Evolutionary conservation across 306 rosid genomes (phyloP).

Genomic region (Alnus glutinosa): DNA sequence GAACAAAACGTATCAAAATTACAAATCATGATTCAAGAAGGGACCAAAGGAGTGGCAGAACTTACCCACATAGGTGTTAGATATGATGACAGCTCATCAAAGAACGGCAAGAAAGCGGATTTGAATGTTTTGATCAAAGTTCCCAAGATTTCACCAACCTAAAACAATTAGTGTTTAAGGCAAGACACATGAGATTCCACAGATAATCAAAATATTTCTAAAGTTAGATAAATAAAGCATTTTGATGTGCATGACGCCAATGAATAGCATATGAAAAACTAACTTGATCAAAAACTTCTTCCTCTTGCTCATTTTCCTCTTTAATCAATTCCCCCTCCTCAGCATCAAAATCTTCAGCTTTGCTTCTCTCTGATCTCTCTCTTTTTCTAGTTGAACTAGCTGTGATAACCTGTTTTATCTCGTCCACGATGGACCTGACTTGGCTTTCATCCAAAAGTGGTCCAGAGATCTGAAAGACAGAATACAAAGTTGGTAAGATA

Average conservation of each 20-base stretch:
- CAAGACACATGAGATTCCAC: too few relatives aligned
- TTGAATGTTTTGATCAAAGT: conserved; percentile 94
- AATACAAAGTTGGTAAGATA: conserved; percentile 18
- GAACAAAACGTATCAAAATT: conserved; percentile 17
- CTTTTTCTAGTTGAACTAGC: conserved; percentile 91
- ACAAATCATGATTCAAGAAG: conserved; percentile 1
- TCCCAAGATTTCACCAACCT: conserved; percentile 99
- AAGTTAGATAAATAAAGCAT: not conserved
- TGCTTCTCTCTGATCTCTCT: conserved; percentile 85
- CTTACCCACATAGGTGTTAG: conserved; percentile 99
- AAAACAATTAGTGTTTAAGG: conserved; percentile 6
- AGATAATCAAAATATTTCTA: not conserved
- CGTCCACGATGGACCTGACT: conserved; percentile 81
- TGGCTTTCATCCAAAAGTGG: conserved; percentile 86
- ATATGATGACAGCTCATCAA: conserved; percentile 88
- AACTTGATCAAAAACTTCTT: conserved; percentile 99
- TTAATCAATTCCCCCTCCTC: conserved; percentile 89
- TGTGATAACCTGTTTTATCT: conserved; percentile 89
- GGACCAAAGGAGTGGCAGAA: conserved; percentile 6
- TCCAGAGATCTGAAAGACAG: conserved; percentile 69
- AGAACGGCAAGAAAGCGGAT: conserved; percentile 93
- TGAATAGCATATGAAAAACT: conserved; percentile 24
- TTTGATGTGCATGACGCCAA: not conserved
- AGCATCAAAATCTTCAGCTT: conserved; percentile 97
- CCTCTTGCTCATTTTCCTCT: conserved; percentile 99